These are phyloP conservation scores for Hirsutella rhossiliensis DNA, from an alignment of 2,329 filamentous ascomycete species.

Conservation along the genomic window DNA sequence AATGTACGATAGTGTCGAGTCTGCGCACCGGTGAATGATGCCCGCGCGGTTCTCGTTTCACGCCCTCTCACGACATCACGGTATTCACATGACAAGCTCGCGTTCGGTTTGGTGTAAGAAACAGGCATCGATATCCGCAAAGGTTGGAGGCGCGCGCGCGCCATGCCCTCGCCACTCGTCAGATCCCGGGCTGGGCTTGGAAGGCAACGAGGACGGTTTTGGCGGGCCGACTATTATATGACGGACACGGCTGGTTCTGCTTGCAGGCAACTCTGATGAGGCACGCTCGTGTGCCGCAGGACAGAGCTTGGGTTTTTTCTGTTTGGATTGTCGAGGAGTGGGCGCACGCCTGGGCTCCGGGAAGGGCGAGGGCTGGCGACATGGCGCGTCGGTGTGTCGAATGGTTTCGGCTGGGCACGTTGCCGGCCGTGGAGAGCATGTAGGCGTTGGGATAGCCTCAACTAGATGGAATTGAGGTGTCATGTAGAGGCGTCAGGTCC, in stretches of 20 bases:
- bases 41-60: constrained; percentile 9
- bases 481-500: background rate
- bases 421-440: constrained; percentile 1
- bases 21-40: constrained; percentile 5
- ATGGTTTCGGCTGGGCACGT: background rate
- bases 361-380: background rate
- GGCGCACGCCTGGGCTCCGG: background rate
- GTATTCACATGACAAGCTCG: constrained; percentile 6
- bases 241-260: no score
- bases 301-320: no score
- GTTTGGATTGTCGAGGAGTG: background rate
- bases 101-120: constrained; percentile 3
- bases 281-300: no score
- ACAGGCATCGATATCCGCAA: background rate
- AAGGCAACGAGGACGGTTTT: no score
- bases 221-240: no score
- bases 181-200: no score
- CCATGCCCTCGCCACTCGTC: background rate
- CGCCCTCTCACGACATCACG: constrained; percentile 9
- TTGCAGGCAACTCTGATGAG: no score
- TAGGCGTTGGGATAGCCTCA: constrained; percentile 8
- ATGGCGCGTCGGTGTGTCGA: background rate
- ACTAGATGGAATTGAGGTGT: background rate
- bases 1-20: constrained; percentile 10
- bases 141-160: background rate